phyloP scores from a whole-genome alignment of 2,329 filamentous ascomycete species.

The Pseudogymnoascus sp. region DNA sequence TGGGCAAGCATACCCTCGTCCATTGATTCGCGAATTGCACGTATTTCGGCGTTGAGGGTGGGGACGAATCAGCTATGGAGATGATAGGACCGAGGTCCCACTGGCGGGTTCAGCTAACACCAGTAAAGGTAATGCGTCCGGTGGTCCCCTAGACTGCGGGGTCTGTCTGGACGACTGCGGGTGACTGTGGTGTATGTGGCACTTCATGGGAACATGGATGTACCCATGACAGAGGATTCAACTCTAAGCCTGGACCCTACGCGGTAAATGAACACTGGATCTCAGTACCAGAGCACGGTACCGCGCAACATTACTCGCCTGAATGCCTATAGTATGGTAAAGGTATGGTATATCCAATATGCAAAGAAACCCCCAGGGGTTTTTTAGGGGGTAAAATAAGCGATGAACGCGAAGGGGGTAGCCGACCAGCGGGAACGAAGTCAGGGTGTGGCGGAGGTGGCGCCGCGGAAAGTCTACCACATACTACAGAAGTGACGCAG shows the following conservation, averaged over 20 bases:
- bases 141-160: background rate
- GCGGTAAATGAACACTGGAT: background rate
- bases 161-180: background rate
- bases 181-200: background rate
- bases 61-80: background rate
- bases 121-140: background rate
- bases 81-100: constrained; percentile 1
- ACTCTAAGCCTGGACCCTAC: constrained; percentile 2
- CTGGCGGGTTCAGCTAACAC: background rate
- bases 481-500: background rate
- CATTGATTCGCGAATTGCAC: constrained; percentile 2
- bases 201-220: constrained; percentile 1
- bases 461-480: background rate
- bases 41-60: background rate
- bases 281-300: background rate
- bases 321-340: background rate
- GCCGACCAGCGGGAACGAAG: background rate
- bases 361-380: background rate
- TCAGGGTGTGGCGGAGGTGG: constrained; percentile 1
- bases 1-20: constrained; percentile 4
- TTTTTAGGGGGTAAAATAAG: background rate
- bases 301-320: background rate
- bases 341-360: background rate
- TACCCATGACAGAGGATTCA: background rate
- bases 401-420: background rate